Evolutionary conservation across 495 filamentous ascomycete genomes (phyloP).

Genomic region (Talaromyces liani): DNA sequence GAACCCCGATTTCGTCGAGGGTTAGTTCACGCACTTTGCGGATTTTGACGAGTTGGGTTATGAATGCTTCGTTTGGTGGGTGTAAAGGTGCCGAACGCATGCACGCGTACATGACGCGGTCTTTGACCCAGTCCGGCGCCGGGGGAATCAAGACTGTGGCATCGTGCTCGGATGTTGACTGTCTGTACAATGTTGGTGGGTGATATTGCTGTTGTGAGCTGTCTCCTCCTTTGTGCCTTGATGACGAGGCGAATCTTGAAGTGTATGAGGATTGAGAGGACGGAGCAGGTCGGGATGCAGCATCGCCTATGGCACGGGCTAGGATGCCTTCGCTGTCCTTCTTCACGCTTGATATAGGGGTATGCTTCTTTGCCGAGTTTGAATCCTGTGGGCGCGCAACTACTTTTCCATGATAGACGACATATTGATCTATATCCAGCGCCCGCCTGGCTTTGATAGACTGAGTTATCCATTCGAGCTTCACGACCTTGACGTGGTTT

Average conservation of each 20-base stretch:
- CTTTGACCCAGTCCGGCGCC: constrained; percentile 62
- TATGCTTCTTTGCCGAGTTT: constrained; percentile 8
- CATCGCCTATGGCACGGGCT: constrained; percentile 47
- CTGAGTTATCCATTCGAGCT: constrained; percentile 65
- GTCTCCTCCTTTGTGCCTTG: constrained; percentile 11
- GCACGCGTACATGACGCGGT: constrained; percentile 68
- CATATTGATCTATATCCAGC: constrained; percentile 53
- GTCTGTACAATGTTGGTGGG: constrained; percentile 45
- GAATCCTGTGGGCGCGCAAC: constrained; percentile 17
- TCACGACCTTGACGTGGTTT: constrained; percentile 58
- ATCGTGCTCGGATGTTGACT: constrained; percentile 71
- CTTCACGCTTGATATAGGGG: constrained; percentile 11
- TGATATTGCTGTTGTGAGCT: constrained; percentile 9
- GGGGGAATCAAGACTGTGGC: constrained; percentile 40
- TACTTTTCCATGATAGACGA: constrained; percentile 54
- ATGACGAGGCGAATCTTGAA: constrained; percentile 8
- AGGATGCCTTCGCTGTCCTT: constrained; percentile 29
- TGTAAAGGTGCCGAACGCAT: constrained; percentile 65
- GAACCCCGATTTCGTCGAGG: constrained; percentile 68
- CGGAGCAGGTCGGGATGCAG: constrained; percentile 16
- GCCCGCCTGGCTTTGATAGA: constrained; percentile 46
- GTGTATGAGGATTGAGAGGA: constrained; percentile 7
- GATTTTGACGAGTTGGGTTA: constrained; percentile 68
- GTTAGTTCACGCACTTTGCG: constrained; percentile 60
- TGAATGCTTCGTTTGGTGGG: constrained; percentile 70